Percentiles rank a stretch among this genome's conserved stretches.
phyloP scores from a whole-genome alignment of 1,284 basidiomycete genomes.

The Ceratobasidium sp. region DNA sequence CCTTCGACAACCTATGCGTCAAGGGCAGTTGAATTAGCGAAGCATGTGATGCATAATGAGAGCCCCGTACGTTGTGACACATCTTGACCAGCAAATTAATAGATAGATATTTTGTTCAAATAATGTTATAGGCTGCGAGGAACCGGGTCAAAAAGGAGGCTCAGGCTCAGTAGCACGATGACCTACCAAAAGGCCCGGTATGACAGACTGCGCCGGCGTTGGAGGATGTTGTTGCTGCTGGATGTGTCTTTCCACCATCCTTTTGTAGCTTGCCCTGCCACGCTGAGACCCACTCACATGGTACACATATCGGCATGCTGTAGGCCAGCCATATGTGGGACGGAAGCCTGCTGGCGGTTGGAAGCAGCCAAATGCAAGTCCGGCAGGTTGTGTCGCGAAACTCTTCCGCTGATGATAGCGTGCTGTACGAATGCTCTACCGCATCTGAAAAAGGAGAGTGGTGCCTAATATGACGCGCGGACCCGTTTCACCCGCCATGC shows the following conservation, averaged over 20 bases:
- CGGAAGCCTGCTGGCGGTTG: conserved; percentile 24
- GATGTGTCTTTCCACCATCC: background rate
- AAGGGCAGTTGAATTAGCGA: conserved; percentile 39
- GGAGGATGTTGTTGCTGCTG: conserved; percentile 11
- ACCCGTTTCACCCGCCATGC: conserved; percentile 36
- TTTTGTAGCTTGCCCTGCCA: conserved; percentile 20
- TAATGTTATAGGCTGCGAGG: conserved; percentile 9
- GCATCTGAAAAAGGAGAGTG: conserved; percentile 22
- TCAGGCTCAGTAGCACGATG: conserved; percentile 53
- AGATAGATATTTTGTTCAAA: conserved; percentile 11
- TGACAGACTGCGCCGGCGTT: conserved; percentile 48
- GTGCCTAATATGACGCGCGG: conserved; percentile 38
- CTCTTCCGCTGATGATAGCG: conserved; percentile 33
- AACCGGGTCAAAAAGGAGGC: conserved; percentile 42
- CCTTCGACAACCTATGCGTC: conserved; percentile 72
- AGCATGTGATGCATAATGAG: conserved; percentile 40
- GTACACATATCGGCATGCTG: conserved; percentile 24
- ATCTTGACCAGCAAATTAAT: conserved; percentile 54
- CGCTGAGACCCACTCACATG: conserved; percentile 16
- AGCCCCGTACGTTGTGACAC: conserved; percentile 74
- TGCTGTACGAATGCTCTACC: conserved; percentile 32
- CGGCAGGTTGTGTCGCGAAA: conserved; percentile 33
- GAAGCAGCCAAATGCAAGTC: conserved; percentile 28
- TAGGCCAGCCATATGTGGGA: conserved; percentile 31
- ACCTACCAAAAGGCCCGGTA: conserved; percentile 45